phyloP scores from a whole-genome alignment of 257 asterid species.

The Solanum sejunctum region DNA sequence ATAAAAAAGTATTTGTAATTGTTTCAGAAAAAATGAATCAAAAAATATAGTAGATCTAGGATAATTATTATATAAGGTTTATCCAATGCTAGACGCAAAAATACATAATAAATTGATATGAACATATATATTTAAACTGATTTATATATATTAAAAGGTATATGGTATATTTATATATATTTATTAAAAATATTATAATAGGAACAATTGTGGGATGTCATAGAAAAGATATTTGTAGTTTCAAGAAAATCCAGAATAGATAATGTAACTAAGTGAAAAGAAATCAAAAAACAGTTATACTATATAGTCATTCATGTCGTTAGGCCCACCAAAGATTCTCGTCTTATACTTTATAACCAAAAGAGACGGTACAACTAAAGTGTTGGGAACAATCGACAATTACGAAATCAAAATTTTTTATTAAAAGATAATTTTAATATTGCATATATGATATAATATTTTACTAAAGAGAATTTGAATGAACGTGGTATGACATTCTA shows the following conservation, averaged over 20 bases:
- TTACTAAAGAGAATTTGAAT: rapidly evolving
- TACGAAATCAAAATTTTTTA: background rate
- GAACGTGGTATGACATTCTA: background rate
- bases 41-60: too few species aligned
- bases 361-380: background rate
- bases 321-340: constrained; percentile 9
- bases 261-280: background rate
- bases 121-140: too few species aligned
- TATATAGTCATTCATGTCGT: background rate
- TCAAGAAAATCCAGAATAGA: background rate
- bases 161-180: too few species aligned
- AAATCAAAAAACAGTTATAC: background rate
- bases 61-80: too few species aligned
- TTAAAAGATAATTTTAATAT: too few species aligned
- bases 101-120: too few species aligned
- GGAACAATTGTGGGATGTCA: constrained; percentile 33
- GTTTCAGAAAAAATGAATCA: too few species aligned
- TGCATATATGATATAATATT: background rate
- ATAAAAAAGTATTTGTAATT: too few species aligned
- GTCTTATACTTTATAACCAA: background rate
- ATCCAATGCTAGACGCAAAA: too few species aligned
- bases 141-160: too few species aligned
- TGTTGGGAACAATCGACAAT: too few species aligned
- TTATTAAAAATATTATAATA: background rate
- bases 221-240: constrained; percentile 2